phyloP scores from a whole-genome alignment of 176 grass and related monocot genomes.

The Aegilops speltoides region DNA sequence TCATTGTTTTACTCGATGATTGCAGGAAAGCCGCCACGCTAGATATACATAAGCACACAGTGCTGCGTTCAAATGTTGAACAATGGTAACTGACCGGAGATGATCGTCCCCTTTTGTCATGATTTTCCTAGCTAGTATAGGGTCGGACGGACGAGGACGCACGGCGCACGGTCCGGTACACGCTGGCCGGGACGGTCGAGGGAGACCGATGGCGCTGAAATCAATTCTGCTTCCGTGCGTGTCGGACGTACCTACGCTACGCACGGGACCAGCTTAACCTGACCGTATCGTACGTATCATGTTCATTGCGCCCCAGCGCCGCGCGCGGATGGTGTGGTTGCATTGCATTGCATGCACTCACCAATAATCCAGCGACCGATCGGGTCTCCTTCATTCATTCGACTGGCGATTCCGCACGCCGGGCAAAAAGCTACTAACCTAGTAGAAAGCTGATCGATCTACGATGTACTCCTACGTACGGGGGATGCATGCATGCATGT shows the following conservation, averaged over 20 bases:
- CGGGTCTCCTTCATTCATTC: not conserved
- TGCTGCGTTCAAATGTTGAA: no score
- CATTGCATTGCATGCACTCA: not conserved
- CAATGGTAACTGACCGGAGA: no score
- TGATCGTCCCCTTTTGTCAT: no score
- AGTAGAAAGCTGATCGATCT: no score
- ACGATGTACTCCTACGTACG: not conserved
- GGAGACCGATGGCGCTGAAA: not conserved
- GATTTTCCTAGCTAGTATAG: not conserved
- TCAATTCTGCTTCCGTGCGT: not conserved
- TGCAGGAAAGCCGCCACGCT: no score
- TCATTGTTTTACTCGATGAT: no score
- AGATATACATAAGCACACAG: no score
- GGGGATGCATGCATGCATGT: not conserved
- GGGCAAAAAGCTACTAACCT: not conserved
- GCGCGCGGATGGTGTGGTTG: not conserved
- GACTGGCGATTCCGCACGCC: not conserved
- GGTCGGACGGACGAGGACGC: not conserved
- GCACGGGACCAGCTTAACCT: not conserved
- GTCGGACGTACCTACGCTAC: not conserved
- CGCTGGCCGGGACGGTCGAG: not conserved
- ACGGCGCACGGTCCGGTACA: not conserved
- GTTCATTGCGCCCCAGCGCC: no score
- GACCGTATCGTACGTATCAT: not conserved
- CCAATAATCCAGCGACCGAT: not conserved